These are phyloP conservation scores for Cornus controversa DNA, from an alignment of 148 eudicot genomes.

Conservation along the genomic window DNA sequence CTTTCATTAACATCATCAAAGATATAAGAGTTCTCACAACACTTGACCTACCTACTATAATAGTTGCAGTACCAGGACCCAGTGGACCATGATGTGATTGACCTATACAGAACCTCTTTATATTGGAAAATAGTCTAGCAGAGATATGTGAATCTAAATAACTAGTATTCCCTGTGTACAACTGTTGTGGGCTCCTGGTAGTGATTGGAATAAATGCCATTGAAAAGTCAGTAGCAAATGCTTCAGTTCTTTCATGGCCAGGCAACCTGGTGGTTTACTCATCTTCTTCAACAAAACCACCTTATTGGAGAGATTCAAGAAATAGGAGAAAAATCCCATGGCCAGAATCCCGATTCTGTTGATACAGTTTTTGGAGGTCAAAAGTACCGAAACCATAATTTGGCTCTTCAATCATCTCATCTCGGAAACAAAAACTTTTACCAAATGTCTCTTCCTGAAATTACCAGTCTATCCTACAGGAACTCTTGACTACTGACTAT, in stretches of 20 bases:
- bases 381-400: neutral
- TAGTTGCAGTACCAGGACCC: too few relatives aligned
- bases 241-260: neutral
- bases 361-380: neutral
- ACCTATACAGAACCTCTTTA: too few relatives aligned
- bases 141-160: too few relatives aligned
- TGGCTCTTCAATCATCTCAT: neutral
- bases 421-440: constrained; percentile 9
- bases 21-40: too few relatives aligned
- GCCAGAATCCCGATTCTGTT: neutral
- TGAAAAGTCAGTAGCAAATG: too few relatives aligned
- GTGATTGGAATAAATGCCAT: too few relatives aligned
- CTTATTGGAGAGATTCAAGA: neutral
- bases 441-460: neutral
- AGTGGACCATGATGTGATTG: too few relatives aligned
- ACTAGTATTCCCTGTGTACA: too few relatives aligned
- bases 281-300: constrained; percentile 8
- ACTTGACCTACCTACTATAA: too few relatives aligned
- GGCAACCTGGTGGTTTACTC: neutral
- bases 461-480: constrained; percentile 18
- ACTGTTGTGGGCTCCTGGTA: too few relatives aligned
- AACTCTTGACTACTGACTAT: neutral
- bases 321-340: neutral
- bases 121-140: too few relatives aligned
- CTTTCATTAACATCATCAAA: too few relatives aligned